Percentiles rank a stretch among this genome's conserved stretches.
Conservation (phyloP, 257 asterid genomes). For the Parsonsia alboflavescens region DNA sequence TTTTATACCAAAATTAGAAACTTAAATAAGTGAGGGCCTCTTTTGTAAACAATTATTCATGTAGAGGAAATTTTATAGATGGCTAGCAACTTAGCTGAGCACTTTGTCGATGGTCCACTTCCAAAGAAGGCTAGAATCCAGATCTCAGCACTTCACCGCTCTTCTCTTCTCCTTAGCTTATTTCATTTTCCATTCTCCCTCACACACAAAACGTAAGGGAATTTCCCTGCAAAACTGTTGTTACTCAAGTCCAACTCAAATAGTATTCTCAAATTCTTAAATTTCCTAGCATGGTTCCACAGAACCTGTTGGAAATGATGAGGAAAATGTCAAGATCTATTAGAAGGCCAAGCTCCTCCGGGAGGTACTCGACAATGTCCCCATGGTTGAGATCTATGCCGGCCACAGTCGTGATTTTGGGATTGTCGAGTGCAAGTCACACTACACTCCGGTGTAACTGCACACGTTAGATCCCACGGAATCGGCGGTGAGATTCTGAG, state of each 20-base stretch:
- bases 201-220: too few relatives aligned
- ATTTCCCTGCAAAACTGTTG: constrained; percentile 83
- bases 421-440: constrained; percentile 60
- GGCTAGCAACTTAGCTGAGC: too few relatives aligned
- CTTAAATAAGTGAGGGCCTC: too few relatives aligned
- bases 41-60: too few relatives aligned
- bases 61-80: too few relatives aligned
- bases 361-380: constrained; percentile 83
- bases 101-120: too few relatives aligned
- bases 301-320: constrained; percentile 73
- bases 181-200: too few relatives aligned
- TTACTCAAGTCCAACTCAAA: constrained; percentile 82
- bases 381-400: constrained; percentile 86
- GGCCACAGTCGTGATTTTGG: constrained; percentile 53
- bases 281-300: constrained; percentile 58
- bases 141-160: too few relatives aligned
- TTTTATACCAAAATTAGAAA: too few relatives aligned
- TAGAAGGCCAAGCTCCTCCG: constrained; percentile 78
- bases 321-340: constrained; percentile 80
- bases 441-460: constrained; percentile 59
- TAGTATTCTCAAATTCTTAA: constrained; percentile 45
- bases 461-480: constrained; percentile 86
- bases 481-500: constrained; percentile 44
- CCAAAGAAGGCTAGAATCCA: too few relatives aligned
- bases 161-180: too few relatives aligned